Base-by-base conservation (phyloP, 1,139 yeast species). In the Yamadazyma spencermartinsiae region DNA sequence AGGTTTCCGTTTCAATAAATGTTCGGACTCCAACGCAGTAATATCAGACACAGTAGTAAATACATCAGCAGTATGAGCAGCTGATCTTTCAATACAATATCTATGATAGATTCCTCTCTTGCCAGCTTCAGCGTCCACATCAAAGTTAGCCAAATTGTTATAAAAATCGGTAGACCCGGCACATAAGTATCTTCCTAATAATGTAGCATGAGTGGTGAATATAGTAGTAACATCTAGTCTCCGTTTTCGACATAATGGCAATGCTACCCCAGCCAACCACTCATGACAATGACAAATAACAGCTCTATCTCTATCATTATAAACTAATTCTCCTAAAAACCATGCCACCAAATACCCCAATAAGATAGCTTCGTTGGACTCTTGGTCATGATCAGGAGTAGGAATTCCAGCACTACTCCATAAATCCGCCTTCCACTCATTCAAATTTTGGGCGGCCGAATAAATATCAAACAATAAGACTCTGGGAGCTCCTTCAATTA, bases 111-210 rank as follows among this genome's bases (percentile, higher is more conserved):
- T 92, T 39, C 98, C 98, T 52, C 98, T 74, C 65, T 89, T 90
- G 15, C 98, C 98, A 9, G 98, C 98, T 65, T 92, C 98, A 25
- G 94, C 90, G 61, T 92, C 98, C 35, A 90, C 97, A 57, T 92
- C 98, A 59, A 92, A 90, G 57, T 81, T 74, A 51, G 86, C 86
- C 56, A 92, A 73, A 58, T 90, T 89, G 65, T 92, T 92, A 72
- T 92, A 92, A 58, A 92, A 92, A 62, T 92, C 98, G 35, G 89
- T 95, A 21, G 87, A 80, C 18, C 98, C 98, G 15, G 98, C 98
- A 71, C 98, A 92, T 48, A 92, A 70, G 61, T 92, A 92, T 54
- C 98, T 80, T 34, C 98, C 98, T 50, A 92, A 75, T 50, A 92
- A 70, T 16, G 98, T 92, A 2, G 98, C 98, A 60, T 92, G 98